Percentiles rank a stretch among this genome's conserved stretches.
phyloP scores from a whole-genome alignment of 2,329 filamentous ascomycete species.

The Fusarium sp. region DNA sequence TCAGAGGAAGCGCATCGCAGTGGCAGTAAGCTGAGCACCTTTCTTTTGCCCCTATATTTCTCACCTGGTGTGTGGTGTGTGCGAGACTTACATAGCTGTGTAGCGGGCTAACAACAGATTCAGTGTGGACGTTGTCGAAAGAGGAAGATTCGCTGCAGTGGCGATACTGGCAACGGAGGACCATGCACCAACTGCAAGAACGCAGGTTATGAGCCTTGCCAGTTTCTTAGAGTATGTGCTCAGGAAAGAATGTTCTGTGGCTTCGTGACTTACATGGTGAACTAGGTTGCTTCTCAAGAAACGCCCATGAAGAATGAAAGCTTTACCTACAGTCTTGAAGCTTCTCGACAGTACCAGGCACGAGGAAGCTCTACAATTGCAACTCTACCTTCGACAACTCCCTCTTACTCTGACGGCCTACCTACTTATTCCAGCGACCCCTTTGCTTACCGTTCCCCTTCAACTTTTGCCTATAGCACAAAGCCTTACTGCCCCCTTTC shows the following conservation, averaged over 20 bases:
- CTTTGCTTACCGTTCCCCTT: constrained; percentile 39
- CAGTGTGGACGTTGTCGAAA: constrained; percentile 92
- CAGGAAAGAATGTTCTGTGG: not conserved
- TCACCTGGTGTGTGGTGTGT: constrained; percentile 44
- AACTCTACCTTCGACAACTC: constrained; percentile 24
- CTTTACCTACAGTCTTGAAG: constrained; percentile 52
- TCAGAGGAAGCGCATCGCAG: constrained; percentile 71
- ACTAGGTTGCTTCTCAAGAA: constrained; percentile 54
- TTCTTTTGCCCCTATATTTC: constrained; percentile 6
- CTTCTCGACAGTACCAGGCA: constrained; percentile 52
- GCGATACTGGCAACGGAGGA: constrained; percentile 81
- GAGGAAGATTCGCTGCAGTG: constrained; percentile 95
- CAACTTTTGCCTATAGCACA: constrained; percentile 45
- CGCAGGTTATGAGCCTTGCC: constrained; percentile 79
- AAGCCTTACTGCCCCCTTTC: constrained; percentile 48
- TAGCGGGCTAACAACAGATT: constrained; percentile 42
- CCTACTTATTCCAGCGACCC: constrained; percentile 34
- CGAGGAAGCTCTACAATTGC: constrained; percentile 41
- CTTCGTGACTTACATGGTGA: constrained; percentile 6
- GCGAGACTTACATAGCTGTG: constrained; percentile 45
- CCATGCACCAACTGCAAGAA: constrained; percentile 88
- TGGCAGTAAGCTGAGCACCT: constrained; percentile 65
- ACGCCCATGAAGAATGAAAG: constrained; percentile 47
- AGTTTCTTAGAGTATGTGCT: constrained; percentile 82
- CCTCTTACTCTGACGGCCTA: constrained; percentile 41